Percentiles rank a stretch among this genome's conserved stretches.
phyloP scores from a whole-genome alignment of 2,329 filamentous ascomycete genomes.

The Spiromastix sp. region DNA sequence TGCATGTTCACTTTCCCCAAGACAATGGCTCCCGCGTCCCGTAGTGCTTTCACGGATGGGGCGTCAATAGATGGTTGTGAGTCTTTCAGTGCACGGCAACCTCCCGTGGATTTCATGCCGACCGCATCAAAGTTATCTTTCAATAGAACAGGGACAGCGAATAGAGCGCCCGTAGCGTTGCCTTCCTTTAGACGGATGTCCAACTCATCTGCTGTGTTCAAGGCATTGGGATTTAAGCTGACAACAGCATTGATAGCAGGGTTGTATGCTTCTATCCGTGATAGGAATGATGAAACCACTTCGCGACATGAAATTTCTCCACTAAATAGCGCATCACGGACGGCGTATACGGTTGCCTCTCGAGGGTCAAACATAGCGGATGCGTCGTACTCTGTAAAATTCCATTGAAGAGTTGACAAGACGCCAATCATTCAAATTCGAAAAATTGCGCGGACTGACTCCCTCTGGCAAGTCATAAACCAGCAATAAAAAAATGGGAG shows the following conservation, averaged over 20 bases:
- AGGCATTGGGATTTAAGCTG: conserved; percentile 40
- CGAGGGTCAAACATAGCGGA: conserved; percentile 39
- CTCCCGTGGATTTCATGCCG: conserved; percentile 49
- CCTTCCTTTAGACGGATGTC: conserved; percentile 29
- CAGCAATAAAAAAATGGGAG: no score
- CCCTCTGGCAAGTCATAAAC: no score
- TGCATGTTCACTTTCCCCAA: conserved; percentile 53
- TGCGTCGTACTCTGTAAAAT: no score
- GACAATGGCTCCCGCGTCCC: conserved; percentile 44
- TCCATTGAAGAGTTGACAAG: no score
- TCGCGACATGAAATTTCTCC: conserved; percentile 44
- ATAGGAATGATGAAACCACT: conserved; percentile 45
- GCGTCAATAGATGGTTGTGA: conserved; percentile 40
- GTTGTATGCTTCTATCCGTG: conserved; percentile 49
- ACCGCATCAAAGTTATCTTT: conserved; percentile 55
- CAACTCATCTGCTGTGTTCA: conserved; percentile 39
- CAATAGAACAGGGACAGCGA: conserved; percentile 52
- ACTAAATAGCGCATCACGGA: conserved; percentile 46
- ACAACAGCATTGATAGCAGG: conserved; percentile 48
- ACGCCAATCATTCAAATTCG: no score
- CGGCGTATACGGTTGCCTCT: conserved; percentile 48
- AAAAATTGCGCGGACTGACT: no score
- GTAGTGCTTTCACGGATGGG: conserved; percentile 40
- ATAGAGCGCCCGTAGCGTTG: conserved; percentile 43
- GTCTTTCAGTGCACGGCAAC: conserved; percentile 38